phyloP scores from a whole-genome alignment of 495 filamentous ascomycete species.

The Trichoderma virens region DNA sequence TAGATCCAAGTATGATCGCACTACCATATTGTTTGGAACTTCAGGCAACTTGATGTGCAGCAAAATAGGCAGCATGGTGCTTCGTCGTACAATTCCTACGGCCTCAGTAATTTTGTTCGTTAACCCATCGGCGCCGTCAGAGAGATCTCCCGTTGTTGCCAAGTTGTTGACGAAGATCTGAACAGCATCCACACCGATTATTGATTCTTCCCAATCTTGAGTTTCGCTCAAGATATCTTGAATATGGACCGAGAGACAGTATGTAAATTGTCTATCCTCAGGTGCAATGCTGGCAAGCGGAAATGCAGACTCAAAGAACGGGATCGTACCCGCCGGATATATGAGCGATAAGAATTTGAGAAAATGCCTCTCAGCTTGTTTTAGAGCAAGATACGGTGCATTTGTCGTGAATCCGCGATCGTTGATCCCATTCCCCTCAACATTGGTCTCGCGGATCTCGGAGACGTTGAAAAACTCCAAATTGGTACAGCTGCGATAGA shows the following conservation, averaged over 20 bases:
- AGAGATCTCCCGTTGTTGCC: constrained; percentile 38
- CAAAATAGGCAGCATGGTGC: constrained; percentile 57
- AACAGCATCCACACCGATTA: constrained; percentile 60
- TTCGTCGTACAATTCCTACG: constrained; percentile 47
- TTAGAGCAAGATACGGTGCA: constrained; percentile 59
- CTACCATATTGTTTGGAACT: constrained; percentile 22
- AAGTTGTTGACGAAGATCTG: constrained; percentile 53
- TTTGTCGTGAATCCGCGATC: constrained; percentile 20
- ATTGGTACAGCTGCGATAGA: constrained; percentile 56
- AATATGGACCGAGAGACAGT: constrained; percentile 53
- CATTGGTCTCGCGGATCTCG: constrained; percentile 20
- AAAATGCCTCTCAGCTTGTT: constrained; percentile 65
- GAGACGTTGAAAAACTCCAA: constrained; percentile 68
- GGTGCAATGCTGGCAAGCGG: constrained; percentile 54
- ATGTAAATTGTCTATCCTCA: constrained; percentile 55
- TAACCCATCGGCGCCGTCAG: constrained; percentile 19
- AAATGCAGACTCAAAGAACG: constrained; percentile 56
- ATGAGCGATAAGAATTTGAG: constrained; percentile 58
- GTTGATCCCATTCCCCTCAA: constrained; percentile 18
- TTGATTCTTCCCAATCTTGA: constrained; percentile 49
- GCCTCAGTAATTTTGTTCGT: constrained; percentile 42
- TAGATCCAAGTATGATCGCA: constrained; percentile 43
- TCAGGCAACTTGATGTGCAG: constrained; percentile 48
- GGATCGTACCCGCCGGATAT: constrained; percentile 43
- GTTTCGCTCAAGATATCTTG: constrained; percentile 41